Percentiles rank a stretch among this genome's conserved stretches.
Evolutionary conservation across 1,139 yeast species (phyloP).

Genomic region (Sugiyamaella neomexicana): DNA sequence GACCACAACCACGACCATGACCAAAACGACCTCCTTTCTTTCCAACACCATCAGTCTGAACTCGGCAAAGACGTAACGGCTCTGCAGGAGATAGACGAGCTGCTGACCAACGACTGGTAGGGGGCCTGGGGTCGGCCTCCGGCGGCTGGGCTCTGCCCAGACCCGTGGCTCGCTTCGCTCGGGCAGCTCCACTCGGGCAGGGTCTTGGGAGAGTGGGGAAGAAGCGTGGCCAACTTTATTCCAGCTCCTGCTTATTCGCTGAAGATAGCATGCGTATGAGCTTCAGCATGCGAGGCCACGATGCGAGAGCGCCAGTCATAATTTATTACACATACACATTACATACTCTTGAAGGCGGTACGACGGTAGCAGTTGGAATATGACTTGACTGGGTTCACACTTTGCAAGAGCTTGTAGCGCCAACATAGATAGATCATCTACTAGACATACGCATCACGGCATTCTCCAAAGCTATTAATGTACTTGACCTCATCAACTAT

Average conservation of each 20-base stretch:
- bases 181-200: not conserved
- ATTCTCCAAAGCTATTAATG: no score
- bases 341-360: no score
- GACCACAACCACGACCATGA: not conserved
- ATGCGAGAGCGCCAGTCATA: no score
- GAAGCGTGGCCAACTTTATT: not conserved
- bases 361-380: no score
- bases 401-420: no score
- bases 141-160: not conserved
- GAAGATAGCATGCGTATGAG: conserved; percentile 6
- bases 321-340: no score
- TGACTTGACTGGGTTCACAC: no score
- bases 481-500: no score
- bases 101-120: not conserved
- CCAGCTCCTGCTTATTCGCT: conserved; percentile 1
- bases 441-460: no score
- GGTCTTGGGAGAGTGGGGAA: no score
- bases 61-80: not conserved
- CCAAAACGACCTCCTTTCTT: not conserved
- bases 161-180: not conserved
- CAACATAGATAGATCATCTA: no score
- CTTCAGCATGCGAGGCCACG: not conserved
- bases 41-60: not conserved
- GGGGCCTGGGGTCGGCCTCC: not conserved
- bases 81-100: conserved; percentile 8